A percentile compares a stretch with the other conserved stretches of the same genome.
These are phyloP conservation scores for Paratinospora sagittata DNA, from an alignment of 164 flowering plant genomes.

Conservation along the genomic window DNA sequence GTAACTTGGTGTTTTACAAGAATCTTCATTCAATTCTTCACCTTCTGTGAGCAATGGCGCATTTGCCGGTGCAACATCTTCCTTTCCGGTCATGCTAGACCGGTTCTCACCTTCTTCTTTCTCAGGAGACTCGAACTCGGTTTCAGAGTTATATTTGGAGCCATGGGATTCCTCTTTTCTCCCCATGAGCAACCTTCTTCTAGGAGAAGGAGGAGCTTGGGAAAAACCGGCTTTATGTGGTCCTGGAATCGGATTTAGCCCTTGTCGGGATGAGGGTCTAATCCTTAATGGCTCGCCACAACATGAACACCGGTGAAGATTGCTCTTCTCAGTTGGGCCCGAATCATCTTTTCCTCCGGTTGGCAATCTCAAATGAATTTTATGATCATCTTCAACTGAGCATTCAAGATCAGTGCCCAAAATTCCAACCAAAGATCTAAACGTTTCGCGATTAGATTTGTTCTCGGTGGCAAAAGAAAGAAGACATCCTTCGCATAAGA, in stretches of 20 bases:
- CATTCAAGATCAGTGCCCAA: conserved; percentile 51
- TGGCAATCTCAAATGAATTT: conserved; percentile 25
- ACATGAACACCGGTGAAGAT: conserved; percentile 48
- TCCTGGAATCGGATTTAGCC: conserved; percentile 8
- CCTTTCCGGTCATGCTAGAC: too few relatives aligned
- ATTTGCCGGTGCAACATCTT: conserved; percentile 12
- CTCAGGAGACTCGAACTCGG: conserved; percentile 33
- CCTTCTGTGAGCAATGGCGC: conserved; percentile 38
- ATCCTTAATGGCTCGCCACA: conserved; percentile 57
- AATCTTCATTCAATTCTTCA: conserved; percentile 39
- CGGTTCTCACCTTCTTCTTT: conserved; percentile 27
- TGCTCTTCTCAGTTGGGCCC: conserved; percentile 19
- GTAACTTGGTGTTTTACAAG: conserved; percentile 36
- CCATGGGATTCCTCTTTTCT: conserved; percentile 39
- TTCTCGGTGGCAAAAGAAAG: conserved; percentile 65
- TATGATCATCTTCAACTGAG: conserved; percentile 47
- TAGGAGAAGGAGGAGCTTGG: conserved; percentile 47
- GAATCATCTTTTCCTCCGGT: conserved; percentile 23
- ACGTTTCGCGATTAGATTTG: conserved; percentile 47
- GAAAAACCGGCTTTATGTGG: conserved; percentile 20
- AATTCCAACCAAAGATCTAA: conserved; percentile 51
- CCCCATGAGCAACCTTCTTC: conserved; percentile 28
- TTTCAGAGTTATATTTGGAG: conserved; percentile 34
- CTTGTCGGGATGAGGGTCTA: conserved; percentile 20
- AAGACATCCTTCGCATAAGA: conserved; percentile 78